Base-by-base conservation (phyloP, 768 basidiomycete species). In the Mycena vitilis region DNA sequence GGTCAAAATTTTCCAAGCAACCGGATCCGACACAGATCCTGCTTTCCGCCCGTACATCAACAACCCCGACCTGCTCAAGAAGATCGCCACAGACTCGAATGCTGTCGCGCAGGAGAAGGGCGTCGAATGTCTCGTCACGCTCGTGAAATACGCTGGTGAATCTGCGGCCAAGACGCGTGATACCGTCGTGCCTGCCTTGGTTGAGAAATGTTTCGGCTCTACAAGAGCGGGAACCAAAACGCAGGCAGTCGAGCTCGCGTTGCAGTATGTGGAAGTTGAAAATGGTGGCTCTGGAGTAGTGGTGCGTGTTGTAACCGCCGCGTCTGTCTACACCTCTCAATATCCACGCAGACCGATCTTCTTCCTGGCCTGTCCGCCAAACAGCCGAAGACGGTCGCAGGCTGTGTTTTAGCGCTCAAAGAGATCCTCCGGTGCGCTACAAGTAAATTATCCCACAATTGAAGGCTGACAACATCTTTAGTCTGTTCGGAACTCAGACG, bases 81-180 rank as follows among this genome's bases (percentile, higher is more conserved):
- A 92, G 81, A 90, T 96, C 74, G 94, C 84, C 42, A 90, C 90
- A 4, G 98, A 99, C 75, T 84, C 95, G 1, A 99, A 99, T 79
- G 98, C 93, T 34, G 97, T 98, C 37, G 96, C 97, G 13, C 98
- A 99, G 80, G 98, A 99, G 84, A 98, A 97, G 77, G 98, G 94
- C 38, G 87, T 99, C 7, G 97, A 98, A 76, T 95, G 93, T 73
- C 81, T 96, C 40, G 89, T 92, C 61, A 85, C 91, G 37, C 86
- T 99, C 66, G 90, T 98, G 73, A 95, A 95, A 81, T 95, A 91
- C 75, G 94, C 95, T 9, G 98, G 97, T 67, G 95, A 96, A 85
- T 91, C 87, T 52, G 89, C 92, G 52, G 92, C 92, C 54, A 91
- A 89, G 81, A 92, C 93, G 47, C 86, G 95, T 74, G 88, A 93